Evolutionary conservation across 2,329 filamentous ascomycete genomes (phyloP).

Genomic region (Phialophora expanda): DNA sequence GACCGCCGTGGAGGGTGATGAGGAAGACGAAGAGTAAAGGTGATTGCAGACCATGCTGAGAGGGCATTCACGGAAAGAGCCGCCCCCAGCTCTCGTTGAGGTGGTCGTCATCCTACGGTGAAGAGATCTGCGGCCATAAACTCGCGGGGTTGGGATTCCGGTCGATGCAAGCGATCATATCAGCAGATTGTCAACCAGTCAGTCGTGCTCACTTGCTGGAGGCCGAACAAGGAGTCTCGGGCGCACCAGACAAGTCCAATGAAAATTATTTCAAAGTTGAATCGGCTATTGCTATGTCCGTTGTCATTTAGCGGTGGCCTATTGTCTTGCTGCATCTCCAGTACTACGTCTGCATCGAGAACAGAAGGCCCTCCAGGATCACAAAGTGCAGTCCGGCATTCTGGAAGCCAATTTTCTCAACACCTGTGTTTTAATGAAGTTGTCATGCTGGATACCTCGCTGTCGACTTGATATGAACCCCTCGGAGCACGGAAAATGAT

Average conservation of each 20-base stretch:
- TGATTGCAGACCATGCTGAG: slow-evolving; percentile 16
- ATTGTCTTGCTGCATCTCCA: background rate
- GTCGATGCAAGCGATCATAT: slow-evolving; percentile 8
- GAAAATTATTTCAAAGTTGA: slow-evolving; percentile 32
- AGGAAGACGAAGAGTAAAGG: slow-evolving; percentile 62
- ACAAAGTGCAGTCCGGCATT: background rate
- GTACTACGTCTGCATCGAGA: background rate
- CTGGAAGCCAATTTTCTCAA: background rate
- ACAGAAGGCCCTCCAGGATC: background rate
- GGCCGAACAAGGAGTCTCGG: slow-evolving; percentile 25
- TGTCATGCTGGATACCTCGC: background rate
- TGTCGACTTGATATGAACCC: background rate
- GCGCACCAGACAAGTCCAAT: slow-evolving; percentile 27
- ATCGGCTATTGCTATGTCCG: background rate
- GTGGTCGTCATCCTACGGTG: background rate
- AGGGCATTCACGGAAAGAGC: background rate
- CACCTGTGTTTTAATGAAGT: background rate
- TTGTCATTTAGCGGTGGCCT: background rate
- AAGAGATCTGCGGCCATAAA: background rate
- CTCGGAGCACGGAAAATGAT: background rate
- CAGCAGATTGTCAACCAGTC: slow-evolving; percentile 5
- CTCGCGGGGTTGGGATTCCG: background rate
- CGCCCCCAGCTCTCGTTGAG: background rate
- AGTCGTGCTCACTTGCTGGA: slow-evolving; percentile 13
- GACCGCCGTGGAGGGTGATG: slow-evolving; percentile 75